These are phyloP conservation scores for Alloascoidea africana DNA, from an alignment of 805 yeast species.

Conservation along the genomic window DNA sequence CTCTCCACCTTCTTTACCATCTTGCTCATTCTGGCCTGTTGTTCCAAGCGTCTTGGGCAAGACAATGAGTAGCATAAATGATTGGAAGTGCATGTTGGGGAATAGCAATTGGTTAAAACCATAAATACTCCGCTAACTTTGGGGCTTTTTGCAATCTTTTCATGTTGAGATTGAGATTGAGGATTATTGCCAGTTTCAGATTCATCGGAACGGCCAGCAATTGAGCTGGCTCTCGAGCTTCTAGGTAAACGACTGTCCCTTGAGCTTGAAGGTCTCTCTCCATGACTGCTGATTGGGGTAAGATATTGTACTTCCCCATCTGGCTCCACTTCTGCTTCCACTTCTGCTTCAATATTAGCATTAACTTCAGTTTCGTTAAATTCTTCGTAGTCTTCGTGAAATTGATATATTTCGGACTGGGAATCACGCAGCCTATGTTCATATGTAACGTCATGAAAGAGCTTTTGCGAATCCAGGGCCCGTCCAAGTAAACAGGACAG, in stretches of 20 bases:
- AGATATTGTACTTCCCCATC: too few relatives aligned
- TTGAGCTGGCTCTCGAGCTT: too few relatives aligned
- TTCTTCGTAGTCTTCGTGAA: constrained; percentile 16
- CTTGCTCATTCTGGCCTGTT: constrained; percentile 66
- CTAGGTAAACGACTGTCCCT: too few relatives aligned
- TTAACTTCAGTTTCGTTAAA: not conserved
- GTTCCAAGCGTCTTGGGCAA: constrained; percentile 72
- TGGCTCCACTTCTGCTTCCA: too few relatives aligned
- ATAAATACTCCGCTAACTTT: constrained; percentile 76
- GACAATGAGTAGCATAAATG: constrained; percentile 66
- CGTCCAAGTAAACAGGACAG: constrained; percentile 82
- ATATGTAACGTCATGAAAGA: constrained; percentile 90
- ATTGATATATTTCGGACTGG: constrained; percentile 73
- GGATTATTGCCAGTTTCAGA: not conserved
- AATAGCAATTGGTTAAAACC: constrained; percentile 63
- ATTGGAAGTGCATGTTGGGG: constrained; percentile 71
- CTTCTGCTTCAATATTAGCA: not conserved
- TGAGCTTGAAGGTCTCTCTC: too few relatives aligned
- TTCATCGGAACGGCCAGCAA: not conserved
- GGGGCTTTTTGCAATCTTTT: not conserved
- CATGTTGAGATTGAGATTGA: constrained; percentile 1
- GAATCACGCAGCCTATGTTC: constrained; percentile 89
- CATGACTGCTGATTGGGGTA: too few relatives aligned
- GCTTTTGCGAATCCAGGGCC: constrained; percentile 84
- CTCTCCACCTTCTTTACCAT: constrained; percentile 57